These are phyloP conservation scores for Mycena vulgaris DNA, from an alignment of 768 basidiomycete genomes.

Conservation along the genomic window DNA sequence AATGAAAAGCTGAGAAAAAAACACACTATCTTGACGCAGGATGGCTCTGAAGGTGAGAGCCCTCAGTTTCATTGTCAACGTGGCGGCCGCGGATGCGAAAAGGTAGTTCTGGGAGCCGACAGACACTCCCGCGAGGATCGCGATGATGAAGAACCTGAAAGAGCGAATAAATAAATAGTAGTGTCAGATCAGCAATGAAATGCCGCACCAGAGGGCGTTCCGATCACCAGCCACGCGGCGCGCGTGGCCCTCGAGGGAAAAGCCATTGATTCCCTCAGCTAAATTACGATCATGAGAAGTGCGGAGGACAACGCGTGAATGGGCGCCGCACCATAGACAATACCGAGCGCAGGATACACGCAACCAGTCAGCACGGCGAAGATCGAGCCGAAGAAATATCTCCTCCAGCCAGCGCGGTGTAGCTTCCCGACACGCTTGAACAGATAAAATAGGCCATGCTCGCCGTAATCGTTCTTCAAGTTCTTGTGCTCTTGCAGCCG, in stretches of 20 bases:
- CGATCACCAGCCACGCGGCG: constrained; percentile 74
- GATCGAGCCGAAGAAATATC: constrained; percentile 71
- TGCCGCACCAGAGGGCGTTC: constrained; percentile 82
- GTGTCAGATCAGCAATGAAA: no score
- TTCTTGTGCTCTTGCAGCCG: constrained; percentile 53
- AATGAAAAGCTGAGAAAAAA: background rate
- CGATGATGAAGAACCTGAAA: constrained; percentile 90
- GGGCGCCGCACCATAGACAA: constrained; percentile 25
- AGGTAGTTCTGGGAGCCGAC: constrained; percentile 81
- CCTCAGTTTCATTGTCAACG: constrained; percentile 80
- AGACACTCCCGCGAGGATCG: constrained; percentile 72
- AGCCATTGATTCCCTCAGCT: constrained; percentile 73
- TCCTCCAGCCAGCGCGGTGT: constrained; percentile 70
- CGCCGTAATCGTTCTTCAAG: constrained; percentile 50
- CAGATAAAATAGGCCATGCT: constrained; percentile 69
- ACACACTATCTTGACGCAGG: constrained; percentile 88
- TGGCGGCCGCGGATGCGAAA: constrained; percentile 79
- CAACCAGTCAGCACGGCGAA: constrained; percentile 74
- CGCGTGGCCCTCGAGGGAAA: constrained; percentile 60
- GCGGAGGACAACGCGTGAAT: background rate
- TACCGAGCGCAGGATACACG: constrained; percentile 70
- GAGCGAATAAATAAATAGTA: no score
- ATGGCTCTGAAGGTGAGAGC: constrained; percentile 83
- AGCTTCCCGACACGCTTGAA: constrained; percentile 80
- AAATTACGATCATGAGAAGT: constrained; percentile 12